A percentile compares a stretch with the other conserved stretches of the same genome.
Conservation (phyloP, 1,139 yeast species). For the Petasospora fabianii region DNA sequence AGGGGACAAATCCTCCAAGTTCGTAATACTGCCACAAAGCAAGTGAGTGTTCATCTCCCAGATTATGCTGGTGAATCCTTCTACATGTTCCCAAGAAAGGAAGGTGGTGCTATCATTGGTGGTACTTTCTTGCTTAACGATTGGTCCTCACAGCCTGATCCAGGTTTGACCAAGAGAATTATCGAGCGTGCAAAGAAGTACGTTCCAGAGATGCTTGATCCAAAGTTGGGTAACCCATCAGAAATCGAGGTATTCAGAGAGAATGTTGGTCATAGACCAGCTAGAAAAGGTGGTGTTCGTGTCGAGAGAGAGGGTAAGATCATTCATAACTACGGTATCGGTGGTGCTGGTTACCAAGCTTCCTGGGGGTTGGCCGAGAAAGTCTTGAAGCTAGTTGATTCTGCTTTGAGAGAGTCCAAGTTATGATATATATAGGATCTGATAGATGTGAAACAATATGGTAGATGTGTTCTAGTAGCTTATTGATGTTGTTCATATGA, state of each 20-base stretch:
- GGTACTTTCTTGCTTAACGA: conserved; percentile 48
- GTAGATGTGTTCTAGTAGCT: no score
- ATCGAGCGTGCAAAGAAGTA: conserved; percentile 42
- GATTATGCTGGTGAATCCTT: conserved; percentile 28
- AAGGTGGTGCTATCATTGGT: conserved; percentile 68
- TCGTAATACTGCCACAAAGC: conserved; percentile 22
- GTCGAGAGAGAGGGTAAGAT: conserved; percentile 42
- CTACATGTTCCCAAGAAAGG: conserved; percentile 32
- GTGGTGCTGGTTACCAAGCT: conserved; percentile 69
- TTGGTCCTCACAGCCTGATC: conserved; percentile 34
- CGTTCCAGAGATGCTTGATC: conserved; percentile 53
- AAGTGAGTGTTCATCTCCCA: conserved; percentile 44
- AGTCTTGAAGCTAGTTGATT: conserved; percentile 32
- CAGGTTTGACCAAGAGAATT: conserved; percentile 44
- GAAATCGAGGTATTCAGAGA: conserved; percentile 43
- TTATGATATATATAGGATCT: background rate
- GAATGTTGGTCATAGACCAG: conserved; percentile 73
- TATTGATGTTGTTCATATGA: no score
- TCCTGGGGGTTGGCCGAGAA: conserved; percentile 58
- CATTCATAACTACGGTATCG: conserved; percentile 68
- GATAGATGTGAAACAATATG: no score
- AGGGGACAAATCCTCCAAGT: conserved; percentile 60
- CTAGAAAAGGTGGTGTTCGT: conserved; percentile 56
- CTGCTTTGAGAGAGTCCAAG: conserved; percentile 15
- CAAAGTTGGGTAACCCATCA: conserved; percentile 22